A percentile compares a stretch with the other conserved stretches of the same genome.
phyloP scores from a whole-genome alignment of 2,329 filamentous ascomycete genomes.

The Ophiostoma australiae region DNA sequence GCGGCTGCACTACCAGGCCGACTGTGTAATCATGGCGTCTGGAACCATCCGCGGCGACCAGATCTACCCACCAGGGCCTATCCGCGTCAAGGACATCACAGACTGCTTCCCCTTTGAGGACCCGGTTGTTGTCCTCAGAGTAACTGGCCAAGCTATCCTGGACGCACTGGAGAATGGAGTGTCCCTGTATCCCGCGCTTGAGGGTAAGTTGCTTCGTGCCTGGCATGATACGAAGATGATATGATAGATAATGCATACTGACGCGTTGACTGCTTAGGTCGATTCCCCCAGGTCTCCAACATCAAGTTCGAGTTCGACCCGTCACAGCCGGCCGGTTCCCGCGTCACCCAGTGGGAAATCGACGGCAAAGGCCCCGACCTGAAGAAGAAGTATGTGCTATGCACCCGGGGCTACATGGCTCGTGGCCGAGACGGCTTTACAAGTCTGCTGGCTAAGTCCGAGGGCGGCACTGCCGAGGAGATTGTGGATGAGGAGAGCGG shows the following conservation, averaged over 20 bases:
- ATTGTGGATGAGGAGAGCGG: conserved; percentile 82
- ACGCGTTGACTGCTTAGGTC: conserved; percentile 34
- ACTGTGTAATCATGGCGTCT: conserved; percentile 78
- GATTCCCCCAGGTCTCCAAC: conserved; percentile 83
- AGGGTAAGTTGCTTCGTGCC: conserved; percentile 45
- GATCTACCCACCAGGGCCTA: conserved; percentile 74
- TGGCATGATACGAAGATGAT: conserved; percentile 5
- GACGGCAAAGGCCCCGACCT: conserved; percentile 53
- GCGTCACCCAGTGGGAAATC: conserved; percentile 60
- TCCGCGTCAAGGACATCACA: conserved; percentile 75
- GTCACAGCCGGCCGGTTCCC: conserved; percentile 51
- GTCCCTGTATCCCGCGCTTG: conserved; percentile 72
- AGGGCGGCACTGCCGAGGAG: conserved; percentile 72
- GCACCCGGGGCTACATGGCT: conserved; percentile 83
- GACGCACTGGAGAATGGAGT: conserved; percentile 83
- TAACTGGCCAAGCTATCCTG: conserved; percentile 66
- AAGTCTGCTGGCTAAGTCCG: conserved; percentile 66
- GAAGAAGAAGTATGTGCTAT: conserved; percentile 63
- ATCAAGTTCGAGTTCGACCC: conserved; percentile 72
- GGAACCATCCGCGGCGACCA: conserved; percentile 86
- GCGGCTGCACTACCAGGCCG: conserved; percentile 73
- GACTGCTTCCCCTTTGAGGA: conserved; percentile 93
- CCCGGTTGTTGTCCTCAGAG: conserved; percentile 70
- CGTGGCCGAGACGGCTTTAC: conserved; percentile 82
- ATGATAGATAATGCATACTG: neutral